A percentile compares a stretch with the other conserved stretches of the same genome.
Evolutionary conservation across 306 rosid species (phyloP).

Genomic region (Cyamopsis tetragonoloba): DNA sequence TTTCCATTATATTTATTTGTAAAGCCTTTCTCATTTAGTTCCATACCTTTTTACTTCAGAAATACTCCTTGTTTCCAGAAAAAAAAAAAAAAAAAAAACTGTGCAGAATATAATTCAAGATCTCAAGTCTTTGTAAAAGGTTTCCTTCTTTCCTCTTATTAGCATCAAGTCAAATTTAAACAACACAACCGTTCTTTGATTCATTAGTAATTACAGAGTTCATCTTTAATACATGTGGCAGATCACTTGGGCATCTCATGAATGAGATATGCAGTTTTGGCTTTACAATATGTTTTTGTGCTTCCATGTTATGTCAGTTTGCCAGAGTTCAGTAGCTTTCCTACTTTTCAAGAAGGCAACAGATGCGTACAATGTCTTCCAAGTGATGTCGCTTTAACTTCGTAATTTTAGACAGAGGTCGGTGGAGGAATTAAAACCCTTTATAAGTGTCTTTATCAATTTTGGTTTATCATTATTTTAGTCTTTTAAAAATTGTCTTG

Average conservation of each 20-base stretch:
- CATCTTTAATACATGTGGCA: not conserved
- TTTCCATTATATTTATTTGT: slow-evolving; percentile 2
- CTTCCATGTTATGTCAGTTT: slow-evolving; percentile 9
- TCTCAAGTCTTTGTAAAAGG: not conserved
- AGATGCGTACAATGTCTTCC: not conserved
- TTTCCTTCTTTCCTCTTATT: not conserved
- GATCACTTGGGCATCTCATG: not conserved
- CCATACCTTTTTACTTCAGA: not conserved
- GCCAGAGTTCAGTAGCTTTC: slow-evolving; percentile 25
- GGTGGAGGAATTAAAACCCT: slow-evolving; percentile 24
- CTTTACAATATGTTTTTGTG: not conserved
- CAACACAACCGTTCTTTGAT: not conserved
- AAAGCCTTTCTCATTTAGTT: not conserved
- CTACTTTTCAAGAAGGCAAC: not conserved
- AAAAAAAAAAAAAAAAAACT: not conserved
- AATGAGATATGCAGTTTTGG: slow-evolving; percentile 7
- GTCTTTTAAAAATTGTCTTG: too few relatives aligned
- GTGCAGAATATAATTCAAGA: not conserved
- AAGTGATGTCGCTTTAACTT: slow-evolving; percentile 2
- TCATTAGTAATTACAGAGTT: not conserved
- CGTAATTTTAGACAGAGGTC: slow-evolving; percentile 11
- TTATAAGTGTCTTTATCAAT: too few relatives aligned
- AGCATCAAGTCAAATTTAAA: not conserved
- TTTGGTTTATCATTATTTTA: too few relatives aligned
- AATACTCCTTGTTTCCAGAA: too few relatives aligned